phyloP scores from a whole-genome alignment of 2,329 filamentous ascomycete genomes.

The Aureobasidium sp. region DNA sequence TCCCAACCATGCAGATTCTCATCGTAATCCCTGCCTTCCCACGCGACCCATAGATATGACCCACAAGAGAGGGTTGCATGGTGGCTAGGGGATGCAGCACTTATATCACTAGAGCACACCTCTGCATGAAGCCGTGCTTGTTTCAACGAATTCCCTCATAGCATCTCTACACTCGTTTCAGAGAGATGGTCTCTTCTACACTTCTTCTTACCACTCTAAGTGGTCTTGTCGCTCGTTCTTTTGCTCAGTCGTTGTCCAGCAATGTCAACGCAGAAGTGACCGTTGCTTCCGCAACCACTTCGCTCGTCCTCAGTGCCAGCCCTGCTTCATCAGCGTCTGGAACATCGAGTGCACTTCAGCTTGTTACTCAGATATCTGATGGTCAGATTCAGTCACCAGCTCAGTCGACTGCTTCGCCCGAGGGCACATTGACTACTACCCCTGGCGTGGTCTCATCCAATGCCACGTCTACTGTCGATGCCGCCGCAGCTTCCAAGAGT shows the following conservation, averaged over 20 bases:
- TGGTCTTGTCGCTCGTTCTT: conserved; percentile 5
- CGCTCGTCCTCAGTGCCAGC: background rate
- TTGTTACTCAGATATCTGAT: conserved; percentile 4
- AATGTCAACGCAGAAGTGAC: conserved; percentile 9
- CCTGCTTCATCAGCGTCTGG: background rate
- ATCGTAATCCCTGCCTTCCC: background rate
- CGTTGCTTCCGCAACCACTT: background rate
- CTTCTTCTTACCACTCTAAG: background rate
- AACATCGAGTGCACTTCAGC: background rate
- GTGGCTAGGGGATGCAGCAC: background rate
- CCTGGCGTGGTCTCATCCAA: background rate
- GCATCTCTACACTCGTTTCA: conserved; percentile 4
- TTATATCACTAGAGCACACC: background rate
- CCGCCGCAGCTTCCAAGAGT: background rate
- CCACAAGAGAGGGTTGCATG: background rate
- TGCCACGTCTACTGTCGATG: background rate
- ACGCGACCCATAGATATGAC: background rate
- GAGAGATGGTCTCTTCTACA: conserved; percentile 1
- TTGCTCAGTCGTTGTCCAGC: background rate
- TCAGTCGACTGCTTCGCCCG: background rate
- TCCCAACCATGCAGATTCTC: conserved; percentile 1
- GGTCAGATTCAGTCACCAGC: background rate
- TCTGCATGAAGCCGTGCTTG: background rate
- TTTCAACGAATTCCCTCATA: background rate
- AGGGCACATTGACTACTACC: background rate